Conservation (phyloP, 805 yeast species). For the Metschnikowia dekortorum region DNA sequence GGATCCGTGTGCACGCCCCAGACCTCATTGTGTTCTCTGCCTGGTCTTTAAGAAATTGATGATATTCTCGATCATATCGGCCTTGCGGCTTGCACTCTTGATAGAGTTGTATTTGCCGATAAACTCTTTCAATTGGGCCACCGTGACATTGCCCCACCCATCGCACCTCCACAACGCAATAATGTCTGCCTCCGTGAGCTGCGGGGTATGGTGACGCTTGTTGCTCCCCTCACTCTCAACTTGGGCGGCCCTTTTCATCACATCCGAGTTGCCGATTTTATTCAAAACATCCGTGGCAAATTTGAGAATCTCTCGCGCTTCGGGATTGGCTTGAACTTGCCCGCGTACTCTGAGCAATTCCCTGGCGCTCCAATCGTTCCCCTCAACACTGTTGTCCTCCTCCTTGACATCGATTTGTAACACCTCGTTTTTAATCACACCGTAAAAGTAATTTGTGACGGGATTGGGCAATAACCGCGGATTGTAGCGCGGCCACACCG, state of each 20-base stretch:
- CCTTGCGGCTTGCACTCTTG: conserved; percentile 36
- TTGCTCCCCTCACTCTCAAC: not conserved
- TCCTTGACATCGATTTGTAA: conserved; percentile 46
- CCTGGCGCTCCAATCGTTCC: conserved; percentile 15
- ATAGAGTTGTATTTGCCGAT: conserved; percentile 32
- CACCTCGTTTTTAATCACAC: conserved; percentile 58
- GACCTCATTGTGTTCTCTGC: not conserved
- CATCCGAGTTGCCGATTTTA: conserved; percentile 8
- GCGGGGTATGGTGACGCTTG: conserved; percentile 6
- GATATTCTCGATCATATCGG: conserved; percentile 42
- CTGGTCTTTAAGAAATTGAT: conserved; percentile 8
- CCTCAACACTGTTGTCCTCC: conserved; percentile 10
- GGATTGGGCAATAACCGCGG: conserved; percentile 66
- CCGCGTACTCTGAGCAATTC: conserved; percentile 7
- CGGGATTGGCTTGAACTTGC: not conserved
- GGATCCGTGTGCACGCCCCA: not conserved
- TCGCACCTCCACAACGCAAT: conserved; percentile 40
- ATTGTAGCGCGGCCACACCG: conserved; percentile 42
- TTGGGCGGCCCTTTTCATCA: conserved; percentile 12
- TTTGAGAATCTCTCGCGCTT: conserved; percentile 2
- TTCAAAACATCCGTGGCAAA: conserved; percentile 6
- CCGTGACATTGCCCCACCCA: conserved; percentile 33
- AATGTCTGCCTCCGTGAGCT: conserved; percentile 33
- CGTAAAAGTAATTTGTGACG: conserved; percentile 60
- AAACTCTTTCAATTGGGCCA: conserved; percentile 40